phyloP scores from a whole-genome alignment of 176 grass and related monocot genomes.

The Metroxylon sagu region DNA sequence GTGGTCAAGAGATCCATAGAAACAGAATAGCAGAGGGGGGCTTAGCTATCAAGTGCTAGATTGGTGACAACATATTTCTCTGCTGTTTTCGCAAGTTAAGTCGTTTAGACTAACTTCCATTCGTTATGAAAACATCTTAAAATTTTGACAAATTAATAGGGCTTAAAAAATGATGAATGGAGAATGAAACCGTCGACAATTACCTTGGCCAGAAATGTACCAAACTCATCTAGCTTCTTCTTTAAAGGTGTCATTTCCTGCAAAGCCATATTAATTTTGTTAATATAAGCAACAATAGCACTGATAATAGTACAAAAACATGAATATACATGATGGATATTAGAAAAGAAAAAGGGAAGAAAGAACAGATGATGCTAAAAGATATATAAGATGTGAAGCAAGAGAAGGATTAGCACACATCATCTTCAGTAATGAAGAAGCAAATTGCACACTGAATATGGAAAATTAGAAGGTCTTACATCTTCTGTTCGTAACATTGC shows the following conservation, averaged over 20 bases:
- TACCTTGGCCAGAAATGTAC: constrained; percentile 98
- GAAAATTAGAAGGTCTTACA: constrained; percentile 40
- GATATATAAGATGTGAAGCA: too few relatives aligned
- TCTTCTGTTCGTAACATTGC: constrained; percentile 90
- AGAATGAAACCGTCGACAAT: constrained; percentile 25
- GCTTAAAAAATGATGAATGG: background rate
- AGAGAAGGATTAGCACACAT: too few relatives aligned
- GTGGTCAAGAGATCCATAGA: too few relatives aligned
- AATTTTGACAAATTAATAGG: too few relatives aligned
- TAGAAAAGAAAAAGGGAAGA: background rate
- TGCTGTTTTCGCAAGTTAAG: too few relatives aligned
- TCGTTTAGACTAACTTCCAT: too few relatives aligned
- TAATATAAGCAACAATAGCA: constrained; percentile 2
- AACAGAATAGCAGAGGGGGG: too few relatives aligned
- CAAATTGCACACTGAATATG: background rate
- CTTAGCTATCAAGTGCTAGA: too few relatives aligned
- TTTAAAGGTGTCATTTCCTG: constrained; percentile 93
- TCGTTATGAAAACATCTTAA: too few relatives aligned
- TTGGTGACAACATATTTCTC: too few relatives aligned
- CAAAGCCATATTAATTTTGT: constrained; percentile 16
- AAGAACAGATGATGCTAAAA: background rate
- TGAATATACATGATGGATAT: background rate
- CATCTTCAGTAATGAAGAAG: too few relatives aligned
- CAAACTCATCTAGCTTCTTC: constrained; percentile 98
- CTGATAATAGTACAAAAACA: too few relatives aligned